These are phyloP conservation scores for Colletotrichum sp. DNA, from an alignment of 2,329 filamentous ascomycete species.

Conservation along the genomic window DNA sequence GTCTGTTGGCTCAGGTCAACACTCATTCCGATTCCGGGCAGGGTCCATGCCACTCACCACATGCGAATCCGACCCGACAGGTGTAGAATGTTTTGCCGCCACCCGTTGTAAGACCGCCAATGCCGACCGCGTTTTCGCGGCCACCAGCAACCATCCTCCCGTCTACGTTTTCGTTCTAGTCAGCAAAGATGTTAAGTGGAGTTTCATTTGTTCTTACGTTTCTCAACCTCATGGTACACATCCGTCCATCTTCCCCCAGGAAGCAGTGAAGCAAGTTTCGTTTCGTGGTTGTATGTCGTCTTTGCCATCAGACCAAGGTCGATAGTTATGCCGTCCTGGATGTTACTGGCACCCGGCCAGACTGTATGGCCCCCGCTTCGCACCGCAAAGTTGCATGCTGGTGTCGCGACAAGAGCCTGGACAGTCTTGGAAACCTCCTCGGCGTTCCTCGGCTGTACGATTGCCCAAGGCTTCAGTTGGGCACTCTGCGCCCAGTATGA, in stretches of 20 bases:
- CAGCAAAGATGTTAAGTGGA: not conserved
- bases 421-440: constrained; percentile 25
- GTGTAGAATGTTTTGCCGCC: constrained; percentile 27
- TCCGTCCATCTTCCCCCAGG: not conserved
- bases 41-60: not conserved
- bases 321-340: constrained; percentile 46
- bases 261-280: not conserved
- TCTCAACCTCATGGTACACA: not conserved
- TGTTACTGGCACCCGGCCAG: constrained; percentile 37
- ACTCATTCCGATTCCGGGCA: not conserved
- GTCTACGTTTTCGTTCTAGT: not conserved
- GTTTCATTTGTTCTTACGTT: not conserved
- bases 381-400: not conserved
- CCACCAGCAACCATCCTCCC: not conserved
- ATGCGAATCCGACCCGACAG: constrained; percentile 26
- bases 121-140: constrained; percentile 26
- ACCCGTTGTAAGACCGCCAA: constrained; percentile 31
- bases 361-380: not conserved
- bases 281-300: not conserved
- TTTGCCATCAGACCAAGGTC: constrained; percentile 27
- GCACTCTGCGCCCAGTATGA: not conserved
- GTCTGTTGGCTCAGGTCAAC: not conserved
- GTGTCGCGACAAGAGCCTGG: not conserved
- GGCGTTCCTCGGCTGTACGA: constrained; percentile 25
- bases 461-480: constrained; percentile 26